phyloP scores from a whole-genome alignment of 1,284 basidiomycete species.

The Heliocybe sulcata region DNA sequence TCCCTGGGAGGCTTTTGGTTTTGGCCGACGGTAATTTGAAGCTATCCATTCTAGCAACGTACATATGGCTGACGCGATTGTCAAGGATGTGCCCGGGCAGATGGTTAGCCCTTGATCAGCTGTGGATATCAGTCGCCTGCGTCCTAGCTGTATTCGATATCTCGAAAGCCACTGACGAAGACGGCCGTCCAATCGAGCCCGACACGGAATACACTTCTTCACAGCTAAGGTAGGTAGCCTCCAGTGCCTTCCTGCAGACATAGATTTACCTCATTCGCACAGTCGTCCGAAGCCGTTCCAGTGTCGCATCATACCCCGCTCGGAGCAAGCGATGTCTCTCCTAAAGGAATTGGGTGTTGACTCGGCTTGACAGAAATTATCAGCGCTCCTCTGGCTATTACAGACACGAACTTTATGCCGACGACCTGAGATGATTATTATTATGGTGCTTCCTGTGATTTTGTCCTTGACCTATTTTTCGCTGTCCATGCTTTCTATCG shows the following conservation, averaged over 20 bases:
- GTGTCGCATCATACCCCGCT: slow-evolving; percentile 33
- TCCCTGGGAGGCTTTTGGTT: slow-evolving; percentile 23
- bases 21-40: slow-evolving; percentile 29
- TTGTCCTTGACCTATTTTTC: background rate
- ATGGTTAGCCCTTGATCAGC: slow-evolving; percentile 31
- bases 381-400: background rate
- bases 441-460: background rate
- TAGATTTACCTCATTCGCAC: slow-evolving; percentile 4
- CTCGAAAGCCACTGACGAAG: slow-evolving; percentile 28
- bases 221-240: slow-evolving; percentile 34
- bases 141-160: slow-evolving; percentile 36
- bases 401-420: too few relatives aligned
- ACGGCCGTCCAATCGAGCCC: slow-evolving; percentile 33
- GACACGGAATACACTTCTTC: slow-evolving; percentile 31
- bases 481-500: background rate
- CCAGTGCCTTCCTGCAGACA: slow-evolving; percentile 1
- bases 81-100: slow-evolving; percentile 38
- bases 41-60: background rate
- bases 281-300: slow-evolving; percentile 32
- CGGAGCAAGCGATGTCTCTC: slow-evolving; percentile 20
- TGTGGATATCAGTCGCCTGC: slow-evolving; percentile 41
- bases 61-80: background rate
- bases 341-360: slow-evolving; percentile 21
- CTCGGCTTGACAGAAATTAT: background rate
- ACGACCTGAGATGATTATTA: too few relatives aligned